Evolutionary conservation across 1,284 basidiomycete genomes (phyloP).

Genomic region (Hemileccinum hortonii): DNA sequence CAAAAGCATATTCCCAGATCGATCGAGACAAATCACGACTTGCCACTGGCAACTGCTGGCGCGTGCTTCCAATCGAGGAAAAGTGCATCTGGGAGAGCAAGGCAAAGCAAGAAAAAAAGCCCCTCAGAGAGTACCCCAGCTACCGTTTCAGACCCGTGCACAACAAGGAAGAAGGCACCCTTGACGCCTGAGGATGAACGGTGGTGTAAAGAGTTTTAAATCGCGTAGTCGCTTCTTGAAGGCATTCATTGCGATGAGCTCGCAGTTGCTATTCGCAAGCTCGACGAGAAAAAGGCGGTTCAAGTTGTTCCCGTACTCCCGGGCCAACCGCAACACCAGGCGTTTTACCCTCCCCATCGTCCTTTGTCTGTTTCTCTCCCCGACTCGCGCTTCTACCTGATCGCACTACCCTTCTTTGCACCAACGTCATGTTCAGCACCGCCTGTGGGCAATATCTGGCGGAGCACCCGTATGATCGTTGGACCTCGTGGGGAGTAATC

Average conservation of each 20-base stretch:
- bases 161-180: constrained; percentile 52
- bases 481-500: constrained; percentile 29
- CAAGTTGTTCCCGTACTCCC: background rate
- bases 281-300: constrained; percentile 42
- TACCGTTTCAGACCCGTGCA: constrained; percentile 71
- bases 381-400: constrained; percentile 36
- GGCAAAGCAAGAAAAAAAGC: constrained; percentile 66
- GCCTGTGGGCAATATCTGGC: constrained; percentile 45
- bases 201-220: constrained; percentile 45
- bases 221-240: constrained; percentile 62
- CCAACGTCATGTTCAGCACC: constrained; percentile 39
- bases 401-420: constrained; percentile 42
- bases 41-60: constrained; percentile 72
- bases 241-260: constrained; percentile 63
- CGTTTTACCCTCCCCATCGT: constrained; percentile 46
- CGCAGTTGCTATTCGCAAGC: constrained; percentile 57
- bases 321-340: constrained; percentile 4
- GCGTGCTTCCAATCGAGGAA: constrained; percentile 61
- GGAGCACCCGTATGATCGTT: constrained; percentile 38
- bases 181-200: constrained; percentile 49
- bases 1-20: constrained; percentile 79
- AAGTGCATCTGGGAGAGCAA: constrained; percentile 64
- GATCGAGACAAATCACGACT: constrained; percentile 82
- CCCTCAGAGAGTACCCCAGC: constrained; percentile 61
- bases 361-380: constrained; percentile 68